phyloP scores from a whole-genome alignment of 495 filamentous ascomycete genomes.

The Neurospora sp. region DNA sequence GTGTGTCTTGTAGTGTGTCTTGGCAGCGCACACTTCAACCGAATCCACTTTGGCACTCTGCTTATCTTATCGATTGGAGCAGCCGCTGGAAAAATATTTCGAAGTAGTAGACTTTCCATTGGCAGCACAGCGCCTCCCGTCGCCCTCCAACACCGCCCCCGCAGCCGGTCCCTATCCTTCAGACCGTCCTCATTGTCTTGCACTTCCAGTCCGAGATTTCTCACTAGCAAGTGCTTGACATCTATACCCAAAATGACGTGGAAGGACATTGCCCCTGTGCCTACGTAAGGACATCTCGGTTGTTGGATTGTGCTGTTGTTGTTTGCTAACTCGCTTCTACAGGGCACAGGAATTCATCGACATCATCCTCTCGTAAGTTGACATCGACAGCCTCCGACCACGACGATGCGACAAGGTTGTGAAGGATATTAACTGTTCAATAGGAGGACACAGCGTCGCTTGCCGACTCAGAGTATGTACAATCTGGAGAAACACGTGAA shows the following conservation, averaged over 20 bases:
- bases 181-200: not conserved
- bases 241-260: constrained; percentile 30
- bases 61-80: constrained; percentile 22
- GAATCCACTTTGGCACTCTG: not conserved
- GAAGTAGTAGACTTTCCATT: not conserved
- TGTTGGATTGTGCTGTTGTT: not conserved
- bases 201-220: constrained; percentile 1
- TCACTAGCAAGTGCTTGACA: constrained; percentile 5
- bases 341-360: constrained; percentile 78
- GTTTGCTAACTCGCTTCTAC: constrained; percentile 3
- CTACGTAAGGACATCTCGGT: constrained; percentile 46
- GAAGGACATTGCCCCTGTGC: constrained; percentile 76
- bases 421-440: constrained; percentile 1
- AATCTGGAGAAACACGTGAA: not conserved
- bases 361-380: constrained; percentile 59
- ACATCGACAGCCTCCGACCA: not conserved
- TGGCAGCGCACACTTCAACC: not conserved
- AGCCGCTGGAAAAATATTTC: constrained; percentile 24
- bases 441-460: constrained; percentile 82
- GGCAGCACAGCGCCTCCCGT: not conserved
- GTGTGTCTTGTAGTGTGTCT: not conserved
- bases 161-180: not conserved
- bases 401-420: not conserved
- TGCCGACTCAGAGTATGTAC: constrained; percentile 71
- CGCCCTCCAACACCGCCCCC: not conserved